These are phyloP conservation scores for Phytophthora capsici DNA, from an alignment of 352 stramenopile species.

Conservation along the genomic window DNA sequence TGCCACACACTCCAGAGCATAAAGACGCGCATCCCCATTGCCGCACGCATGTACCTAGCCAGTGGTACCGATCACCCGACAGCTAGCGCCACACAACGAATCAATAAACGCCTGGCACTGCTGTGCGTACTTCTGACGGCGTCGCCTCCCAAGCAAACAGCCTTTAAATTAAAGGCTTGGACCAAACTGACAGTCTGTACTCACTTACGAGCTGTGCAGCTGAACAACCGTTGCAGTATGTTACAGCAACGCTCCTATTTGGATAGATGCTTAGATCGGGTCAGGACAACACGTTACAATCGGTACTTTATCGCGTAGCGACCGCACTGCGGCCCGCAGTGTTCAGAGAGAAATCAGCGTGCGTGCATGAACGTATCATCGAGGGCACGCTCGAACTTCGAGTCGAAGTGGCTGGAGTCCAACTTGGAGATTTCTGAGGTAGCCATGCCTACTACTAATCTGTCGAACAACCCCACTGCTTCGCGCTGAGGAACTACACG, in stretches of 20 bases:
- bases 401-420: no score
- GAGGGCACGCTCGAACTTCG: no score
- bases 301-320: no score
- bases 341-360: slow-evolving; percentile 12
- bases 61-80: not conserved
- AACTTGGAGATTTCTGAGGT: no score
- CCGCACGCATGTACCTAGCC: slow-evolving; percentile 5
- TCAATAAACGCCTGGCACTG: no score
- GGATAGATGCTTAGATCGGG: not conserved
- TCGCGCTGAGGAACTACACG: not conserved
- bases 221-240: not conserved
- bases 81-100: slow-evolving; percentile 9
- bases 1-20: slow-evolving; percentile 5
- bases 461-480: no score
- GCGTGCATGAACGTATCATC: not conserved
- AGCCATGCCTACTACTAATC: no score
- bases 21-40: slow-evolving; percentile 1
- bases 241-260: not conserved
- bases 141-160: not conserved
- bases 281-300: not conserved
- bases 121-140: no score
- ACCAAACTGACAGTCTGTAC: not conserved
- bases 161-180: no score
- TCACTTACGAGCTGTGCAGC: not conserved
- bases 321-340: no score